phyloP scores from a whole-genome alignment of 768 basidiomycete genomes.

The Auricularia cornea region DNA sequence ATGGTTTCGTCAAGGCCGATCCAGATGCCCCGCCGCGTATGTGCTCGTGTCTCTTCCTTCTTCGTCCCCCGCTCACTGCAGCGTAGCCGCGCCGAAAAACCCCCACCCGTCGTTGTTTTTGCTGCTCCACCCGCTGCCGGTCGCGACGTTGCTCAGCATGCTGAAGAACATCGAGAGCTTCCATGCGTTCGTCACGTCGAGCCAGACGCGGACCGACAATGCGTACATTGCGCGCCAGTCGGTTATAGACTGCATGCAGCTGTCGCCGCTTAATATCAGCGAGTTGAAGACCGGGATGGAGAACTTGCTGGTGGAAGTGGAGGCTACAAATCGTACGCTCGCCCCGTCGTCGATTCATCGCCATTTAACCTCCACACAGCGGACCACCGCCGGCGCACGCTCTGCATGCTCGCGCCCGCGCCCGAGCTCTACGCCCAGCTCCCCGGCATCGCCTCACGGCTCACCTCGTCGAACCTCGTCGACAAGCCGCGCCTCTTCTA shows the following conservation, averaged over 20 bases:
- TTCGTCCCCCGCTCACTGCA: neutral
- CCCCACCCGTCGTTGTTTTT: neutral
- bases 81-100: neutral
- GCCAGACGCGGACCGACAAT: neutral
- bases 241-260: neutral
- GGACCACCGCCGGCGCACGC: neutral
- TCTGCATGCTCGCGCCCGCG: neutral
- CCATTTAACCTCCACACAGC: neutral
- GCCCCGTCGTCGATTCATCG: neutral
- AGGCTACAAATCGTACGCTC: neutral
- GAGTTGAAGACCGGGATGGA: neutral
- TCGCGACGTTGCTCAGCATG: neutral
- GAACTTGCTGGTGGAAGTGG: neutral
- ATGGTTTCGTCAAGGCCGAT: neutral
- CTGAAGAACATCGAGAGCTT: neutral
- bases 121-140: neutral
- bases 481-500: slow-evolving; percentile 1
- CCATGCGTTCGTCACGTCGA: neutral
- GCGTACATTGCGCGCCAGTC: neutral
- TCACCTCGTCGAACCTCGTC: neutral
- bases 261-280: neutral
- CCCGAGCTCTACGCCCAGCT: neutral
- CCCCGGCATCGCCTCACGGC: neutral
- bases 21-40: neutral
- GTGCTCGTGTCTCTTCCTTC: neutral